A percentile compares a stretch with the other conserved stretches of the same genome.
phyloP scores from a whole-genome alignment of 805 yeast species.

The Starmerella roubikii region DNA sequence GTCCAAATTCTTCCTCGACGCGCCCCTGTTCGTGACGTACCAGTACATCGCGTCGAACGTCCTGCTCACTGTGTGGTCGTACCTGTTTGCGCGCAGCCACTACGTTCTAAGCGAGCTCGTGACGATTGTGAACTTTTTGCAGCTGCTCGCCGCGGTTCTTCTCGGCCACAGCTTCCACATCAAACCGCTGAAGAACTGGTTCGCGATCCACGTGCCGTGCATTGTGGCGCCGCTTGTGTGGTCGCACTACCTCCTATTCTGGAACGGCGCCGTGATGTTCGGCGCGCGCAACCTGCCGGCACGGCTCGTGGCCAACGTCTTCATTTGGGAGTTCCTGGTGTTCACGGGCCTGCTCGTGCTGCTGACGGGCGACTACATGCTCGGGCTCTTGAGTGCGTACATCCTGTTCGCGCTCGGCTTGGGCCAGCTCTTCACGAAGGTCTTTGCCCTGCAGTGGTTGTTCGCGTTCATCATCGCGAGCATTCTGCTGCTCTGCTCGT shows the following conservation, averaged over 20 bases:
- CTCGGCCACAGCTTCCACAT: slow-evolving; percentile 46
- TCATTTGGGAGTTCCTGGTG: slow-evolving; percentile 65
- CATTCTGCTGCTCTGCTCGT: slow-evolving; percentile 38
- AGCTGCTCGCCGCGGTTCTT: slow-evolving; percentile 42
- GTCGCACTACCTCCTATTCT: slow-evolving; percentile 59
- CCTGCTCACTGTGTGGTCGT: slow-evolving; percentile 48
- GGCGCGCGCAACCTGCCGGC: slow-evolving; percentile 46
- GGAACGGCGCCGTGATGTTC: slow-evolving; percentile 74
- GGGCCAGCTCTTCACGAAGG: slow-evolving; percentile 53
- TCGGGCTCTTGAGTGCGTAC: slow-evolving; percentile 46
- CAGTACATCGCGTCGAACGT: slow-evolving; percentile 54
- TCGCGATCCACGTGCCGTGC: slow-evolving; percentile 49
- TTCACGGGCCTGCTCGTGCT: slow-evolving; percentile 47
- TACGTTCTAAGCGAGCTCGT: slow-evolving; percentile 48
- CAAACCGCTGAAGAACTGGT: slow-evolving; percentile 38
- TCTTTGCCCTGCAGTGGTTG: slow-evolving; percentile 74
- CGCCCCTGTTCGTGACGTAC: slow-evolving; percentile 32
- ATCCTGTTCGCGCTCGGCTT: slow-evolving; percentile 54
- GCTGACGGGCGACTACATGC: slow-evolving; percentile 55
- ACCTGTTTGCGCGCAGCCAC: slow-evolving; percentile 45
- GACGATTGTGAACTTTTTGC: slow-evolving; percentile 44
- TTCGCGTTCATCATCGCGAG: slow-evolving; percentile 60
- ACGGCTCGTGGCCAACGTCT: slow-evolving; percentile 54
- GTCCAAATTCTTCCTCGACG: slow-evolving; percentile 20
- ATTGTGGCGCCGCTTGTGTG: slow-evolving; percentile 63